Conservation (phyloP, 805 yeast genomes). For the Blastobotrys terrestris region DNA sequence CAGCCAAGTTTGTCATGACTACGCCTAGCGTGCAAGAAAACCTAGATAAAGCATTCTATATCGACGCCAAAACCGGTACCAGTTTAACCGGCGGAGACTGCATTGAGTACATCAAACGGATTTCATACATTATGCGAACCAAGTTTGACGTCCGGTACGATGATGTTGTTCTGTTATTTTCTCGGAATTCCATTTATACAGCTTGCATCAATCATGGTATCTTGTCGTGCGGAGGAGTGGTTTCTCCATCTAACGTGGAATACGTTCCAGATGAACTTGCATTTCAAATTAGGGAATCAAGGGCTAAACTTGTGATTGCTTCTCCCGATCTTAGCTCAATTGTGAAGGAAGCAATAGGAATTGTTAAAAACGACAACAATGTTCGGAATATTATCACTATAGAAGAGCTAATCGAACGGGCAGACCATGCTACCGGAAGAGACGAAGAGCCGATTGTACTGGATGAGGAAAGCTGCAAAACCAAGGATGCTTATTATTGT, state of each 20-base stretch:
- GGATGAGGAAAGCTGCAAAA: neutral
- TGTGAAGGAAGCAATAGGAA: neutral
- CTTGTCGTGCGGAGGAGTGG: constrained; percentile 23
- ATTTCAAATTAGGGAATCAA: constrained; percentile 20
- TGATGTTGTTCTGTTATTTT: constrained; percentile 25
- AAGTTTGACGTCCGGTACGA: constrained; percentile 16
- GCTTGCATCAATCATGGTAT: constrained; percentile 24
- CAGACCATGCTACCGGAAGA: neutral
- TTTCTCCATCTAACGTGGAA: constrained; percentile 29
- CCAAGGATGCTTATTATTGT: constrained; percentile 23
- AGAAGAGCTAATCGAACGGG: constrained; percentile 2
- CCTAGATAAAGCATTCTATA: constrained; percentile 12
- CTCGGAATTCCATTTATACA: constrained; percentile 22
- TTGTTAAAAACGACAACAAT: neutral
- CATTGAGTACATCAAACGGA: constrained; percentile 13
- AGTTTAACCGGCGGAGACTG: constrained; percentile 10
- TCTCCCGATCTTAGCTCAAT: neutral
- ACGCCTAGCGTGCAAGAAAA: constrained; percentile 11
- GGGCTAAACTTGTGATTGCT: constrained; percentile 8
- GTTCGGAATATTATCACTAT: neutral
- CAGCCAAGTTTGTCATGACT: constrained; percentile 13
- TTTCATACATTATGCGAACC: constrained; percentile 16
- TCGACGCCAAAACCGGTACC: constrained; percentile 22
- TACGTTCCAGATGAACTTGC: constrained; percentile 27
- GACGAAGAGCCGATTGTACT: neutral